Evolutionary conservation across 768 basidiomycete species (phyloP).

Genomic region (Saitozyma podzolica): DNA sequence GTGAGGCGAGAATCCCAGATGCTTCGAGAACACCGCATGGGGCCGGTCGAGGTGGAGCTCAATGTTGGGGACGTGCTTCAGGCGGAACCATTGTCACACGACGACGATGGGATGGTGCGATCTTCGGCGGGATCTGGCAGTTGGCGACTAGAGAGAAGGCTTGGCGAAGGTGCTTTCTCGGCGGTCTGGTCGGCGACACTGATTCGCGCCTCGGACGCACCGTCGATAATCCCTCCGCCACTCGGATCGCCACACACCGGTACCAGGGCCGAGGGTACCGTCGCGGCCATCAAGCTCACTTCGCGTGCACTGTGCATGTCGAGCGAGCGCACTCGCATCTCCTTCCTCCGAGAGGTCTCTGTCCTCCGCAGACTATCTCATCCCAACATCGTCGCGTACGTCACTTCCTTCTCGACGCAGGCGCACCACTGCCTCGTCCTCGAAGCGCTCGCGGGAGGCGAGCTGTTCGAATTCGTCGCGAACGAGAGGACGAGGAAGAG

Average conservation of each 20-base stretch:
- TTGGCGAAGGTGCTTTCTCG: constrained; percentile 52
- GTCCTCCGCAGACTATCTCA: constrained; percentile 80
- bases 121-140: background rate
- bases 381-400: constrained; percentile 72
- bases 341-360: constrained; percentile 79
- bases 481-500: constrained; percentile 52
- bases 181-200: constrained; percentile 43
- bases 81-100: too few species aligned
- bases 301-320: constrained; percentile 56
- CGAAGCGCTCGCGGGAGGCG: constrained; percentile 74
- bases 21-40: too few species aligned
- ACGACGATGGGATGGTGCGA: too few species aligned
- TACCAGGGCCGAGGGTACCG: background rate
- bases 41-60: too few species aligned
- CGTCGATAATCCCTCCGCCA: background rate
- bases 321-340: constrained; percentile 72
- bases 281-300: constrained; percentile 64
- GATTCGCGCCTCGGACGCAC: too few species aligned
- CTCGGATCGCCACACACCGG: background rate
- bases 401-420: constrained; percentile 69
- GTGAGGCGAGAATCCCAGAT: too few species aligned
- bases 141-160: constrained; percentile 37
- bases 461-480: constrained; percentile 72
- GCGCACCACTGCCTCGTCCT: constrained; percentile 77
- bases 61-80: too few species aligned